A percentile compares a stretch with the other conserved stretches of the same genome.
Conservation (phyloP, 108 stramenopile genomes). For the Mayamaea pseudoterrestris region DNA sequence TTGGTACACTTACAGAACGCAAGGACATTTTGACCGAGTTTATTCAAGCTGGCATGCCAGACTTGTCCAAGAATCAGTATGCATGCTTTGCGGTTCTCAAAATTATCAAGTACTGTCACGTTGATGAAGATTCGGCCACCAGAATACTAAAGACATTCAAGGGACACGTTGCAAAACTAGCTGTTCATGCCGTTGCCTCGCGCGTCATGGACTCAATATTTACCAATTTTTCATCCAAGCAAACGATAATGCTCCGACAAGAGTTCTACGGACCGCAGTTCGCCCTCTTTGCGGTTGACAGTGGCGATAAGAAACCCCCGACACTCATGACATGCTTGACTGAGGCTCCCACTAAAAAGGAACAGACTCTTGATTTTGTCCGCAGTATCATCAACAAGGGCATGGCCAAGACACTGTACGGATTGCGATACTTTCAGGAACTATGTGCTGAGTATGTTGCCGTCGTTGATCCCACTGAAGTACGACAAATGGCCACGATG, state of each 20-base stretch:
- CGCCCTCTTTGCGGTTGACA: slow-evolving; percentile 37
- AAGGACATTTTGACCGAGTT: slow-evolving; percentile 46
- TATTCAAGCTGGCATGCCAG: slow-evolving; percentile 31
- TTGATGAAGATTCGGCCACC: slow-evolving; percentile 26
- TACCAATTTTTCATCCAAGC: slow-evolving; percentile 57
- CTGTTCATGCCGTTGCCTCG: slow-evolving; percentile 79
- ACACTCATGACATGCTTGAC: slow-evolving; percentile 23
- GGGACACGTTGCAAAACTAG: slow-evolving; percentile 70
- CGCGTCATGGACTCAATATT: slow-evolving; percentile 76
- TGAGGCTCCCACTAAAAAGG: slow-evolving; percentile 51
- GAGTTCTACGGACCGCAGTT: slow-evolving; percentile 89
- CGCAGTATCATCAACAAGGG: slow-evolving; percentile 55
- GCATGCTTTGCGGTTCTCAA: slow-evolving; percentile 86
- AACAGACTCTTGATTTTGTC: slow-evolving; percentile 34
- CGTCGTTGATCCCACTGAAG: slow-evolving; percentile 40
- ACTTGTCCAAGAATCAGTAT: slow-evolving; percentile 83
- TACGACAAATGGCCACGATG: slow-evolving; percentile 46
- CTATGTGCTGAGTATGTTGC: slow-evolving; percentile 63
- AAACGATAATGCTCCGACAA: slow-evolving; percentile 44
- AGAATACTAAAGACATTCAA: slow-evolving; percentile 33
- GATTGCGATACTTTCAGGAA: slow-evolving; percentile 73
- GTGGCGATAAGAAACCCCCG: slow-evolving; percentile 2
- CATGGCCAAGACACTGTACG: slow-evolving; percentile 72
- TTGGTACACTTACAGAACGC: slow-evolving; percentile 51
- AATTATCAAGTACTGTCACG: slow-evolving; percentile 73